These are phyloP conservation scores for Pleoardoris graminearum DNA, from an alignment of 2,329 filamentous ascomycete genomes.

Conservation along the genomic window DNA sequence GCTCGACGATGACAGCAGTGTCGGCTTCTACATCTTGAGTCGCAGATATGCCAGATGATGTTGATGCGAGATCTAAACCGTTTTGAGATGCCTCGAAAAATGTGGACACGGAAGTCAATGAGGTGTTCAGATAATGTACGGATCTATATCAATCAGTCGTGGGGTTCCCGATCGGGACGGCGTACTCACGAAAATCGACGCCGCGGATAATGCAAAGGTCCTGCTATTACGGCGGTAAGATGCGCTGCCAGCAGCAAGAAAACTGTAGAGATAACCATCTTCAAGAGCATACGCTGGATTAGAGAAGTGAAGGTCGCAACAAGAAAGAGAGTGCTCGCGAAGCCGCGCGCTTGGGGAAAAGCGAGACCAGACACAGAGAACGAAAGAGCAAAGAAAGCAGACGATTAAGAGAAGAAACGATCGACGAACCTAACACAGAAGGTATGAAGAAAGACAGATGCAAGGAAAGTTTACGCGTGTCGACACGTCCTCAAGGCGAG, in stretches of 20 bases:
- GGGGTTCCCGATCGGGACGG: neutral
- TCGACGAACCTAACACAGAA: constrained; percentile 31
- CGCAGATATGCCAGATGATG: constrained; percentile 5
- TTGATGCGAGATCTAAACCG: neutral
- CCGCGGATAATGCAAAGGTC: constrained; percentile 38
- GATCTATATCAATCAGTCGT: constrained; percentile 26
- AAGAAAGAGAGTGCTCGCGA: constrained; percentile 5
- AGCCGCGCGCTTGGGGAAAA: constrained; percentile 28
- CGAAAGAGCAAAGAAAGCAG: constrained; percentile 20
- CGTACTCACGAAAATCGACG: constrained; percentile 29
- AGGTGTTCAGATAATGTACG: constrained; percentile 33
- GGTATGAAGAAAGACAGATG: constrained; percentile 24
- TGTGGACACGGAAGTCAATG: constrained; percentile 13
- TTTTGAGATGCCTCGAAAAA: constrained; percentile 4
- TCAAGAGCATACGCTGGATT: constrained; percentile 23
- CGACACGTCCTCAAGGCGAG: constrained; percentile 24
- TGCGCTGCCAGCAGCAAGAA: constrained; percentile 46
- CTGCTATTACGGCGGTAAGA: constrained; percentile 32
- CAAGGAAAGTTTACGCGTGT: constrained; percentile 25
- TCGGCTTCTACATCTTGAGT: constrained; percentile 29
- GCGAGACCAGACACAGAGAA: constrained; percentile 20
- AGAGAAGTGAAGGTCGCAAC: constrained; percentile 25
- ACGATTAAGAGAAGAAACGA: constrained; percentile 40
- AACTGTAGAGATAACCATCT: constrained; percentile 29
- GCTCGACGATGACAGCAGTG: constrained; percentile 39